Base-by-base conservation (phyloP, 2,329 filamentous ascomycete genomes). In the Aureobasidium sp. region DNA sequence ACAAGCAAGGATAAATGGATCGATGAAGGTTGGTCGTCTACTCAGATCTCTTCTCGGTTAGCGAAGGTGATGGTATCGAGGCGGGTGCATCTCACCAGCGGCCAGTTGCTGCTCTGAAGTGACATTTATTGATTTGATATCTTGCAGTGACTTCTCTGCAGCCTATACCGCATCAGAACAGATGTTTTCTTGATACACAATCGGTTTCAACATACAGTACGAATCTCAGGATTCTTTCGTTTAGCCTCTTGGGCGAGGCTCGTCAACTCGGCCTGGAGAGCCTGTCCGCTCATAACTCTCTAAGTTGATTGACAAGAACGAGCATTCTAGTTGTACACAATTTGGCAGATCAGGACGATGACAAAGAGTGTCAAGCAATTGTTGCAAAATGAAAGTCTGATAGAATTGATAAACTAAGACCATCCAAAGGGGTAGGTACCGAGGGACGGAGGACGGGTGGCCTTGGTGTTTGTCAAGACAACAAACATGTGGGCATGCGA, bases 231-330 rank as follows among this genome's bases (percentile, higher is more conserved):
- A 75, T 97, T 88, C 77, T 96, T 97, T 70, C 93, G 85, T 77
- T 96, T 97, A 73, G 92, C 94, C 79, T 99, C 94, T 75, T 95
- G 90, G 69, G 96, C 88, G 73, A 97, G 85, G 77, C 90, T 95
- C 71, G 88, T 85, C 74, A 97, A 84, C 82, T 97, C 92, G 62
- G 89, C 87, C 71, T 87, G 86, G 70, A 97, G 83, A 71, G 96
- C 86, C 82, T 95, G 90, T 70, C 91, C 88, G 75, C 91, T 95
- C 91, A 96, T 96, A 32, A n/a, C 36, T 59, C 44, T 48, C 47
- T 63, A 29, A 14, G 8, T 21, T 21, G 3, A 34, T n/a, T 34
- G 27, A 36, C 13, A 11, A 37, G 3, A 36, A 30, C 30, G 8
- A 44, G 47, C 58, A 60, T 60, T 44, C 25, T 36, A 60, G 9